Percentiles rank a stretch among this genome's conserved stretches.
Evolutionary conservation across 768 basidiomycete genomes (phyloP).

Genomic region (Mrakia hoshinonis): DNA sequence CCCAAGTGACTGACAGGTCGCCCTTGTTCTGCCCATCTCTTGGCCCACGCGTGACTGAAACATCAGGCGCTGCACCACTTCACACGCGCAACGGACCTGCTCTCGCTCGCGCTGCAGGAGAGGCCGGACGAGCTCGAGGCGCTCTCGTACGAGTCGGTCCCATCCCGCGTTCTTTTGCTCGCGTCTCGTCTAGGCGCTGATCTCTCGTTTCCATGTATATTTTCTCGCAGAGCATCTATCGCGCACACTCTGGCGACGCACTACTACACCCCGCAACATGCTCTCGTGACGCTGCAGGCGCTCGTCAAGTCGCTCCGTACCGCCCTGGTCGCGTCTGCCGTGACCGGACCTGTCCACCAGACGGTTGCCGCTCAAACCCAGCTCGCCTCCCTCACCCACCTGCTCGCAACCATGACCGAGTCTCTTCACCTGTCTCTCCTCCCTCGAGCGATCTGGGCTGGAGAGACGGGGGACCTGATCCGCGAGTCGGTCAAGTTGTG

Average conservation of each 20-base stretch:
- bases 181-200: background rate
- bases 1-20: background rate
- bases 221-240: slow-evolving; percentile 31
- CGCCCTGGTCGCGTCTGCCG: slow-evolving; percentile 10
- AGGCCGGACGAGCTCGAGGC: slow-evolving; percentile 33
- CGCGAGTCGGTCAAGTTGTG: slow-evolving; percentile 35
- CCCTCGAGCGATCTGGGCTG: slow-evolving; percentile 37
- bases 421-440: slow-evolving; percentile 32
- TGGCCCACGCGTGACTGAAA: too few species aligned
- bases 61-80: slow-evolving; percentile 37
- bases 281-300: slow-evolving; percentile 32
- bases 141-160: slow-evolving; percentile 34
- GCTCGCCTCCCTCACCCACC: slow-evolving; percentile 35
- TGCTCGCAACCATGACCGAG: slow-evolving; percentile 34
- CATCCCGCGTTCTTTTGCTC: background rate
- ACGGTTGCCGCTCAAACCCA: slow-evolving; percentile 34
- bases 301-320: slow-evolving; percentile 20
- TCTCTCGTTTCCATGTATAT: background rate
- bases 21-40: background rate
- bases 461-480: slow-evolving; percentile 35
- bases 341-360: slow-evolving; percentile 22
- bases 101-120: slow-evolving; percentile 33
- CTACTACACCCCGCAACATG: slow-evolving; percentile 35
- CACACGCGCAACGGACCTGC: slow-evolving; percentile 37
- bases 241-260: slow-evolving; percentile 35